phyloP scores from a whole-genome alignment of 208 protist genomes.

The Acanthamoeba rhysodes region DNA sequence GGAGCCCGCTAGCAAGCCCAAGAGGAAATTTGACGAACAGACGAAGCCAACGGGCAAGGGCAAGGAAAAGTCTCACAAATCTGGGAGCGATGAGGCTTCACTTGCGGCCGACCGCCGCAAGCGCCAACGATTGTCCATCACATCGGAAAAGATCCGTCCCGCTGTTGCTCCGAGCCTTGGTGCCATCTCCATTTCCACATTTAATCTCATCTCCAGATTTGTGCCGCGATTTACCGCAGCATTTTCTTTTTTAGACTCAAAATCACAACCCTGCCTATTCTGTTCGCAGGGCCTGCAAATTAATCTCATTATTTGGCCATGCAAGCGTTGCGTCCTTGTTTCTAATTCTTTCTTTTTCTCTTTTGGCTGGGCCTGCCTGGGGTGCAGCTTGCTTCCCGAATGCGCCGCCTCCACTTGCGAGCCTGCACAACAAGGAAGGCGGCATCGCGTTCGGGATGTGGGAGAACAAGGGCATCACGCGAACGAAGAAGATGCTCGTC shows the following conservation, averaged over 20 bases:
- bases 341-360: neutral
- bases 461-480: neutral
- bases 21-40: conserved; percentile 6
- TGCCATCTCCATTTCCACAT: neutral
- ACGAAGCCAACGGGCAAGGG: neutral
- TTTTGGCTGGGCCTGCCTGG: neutral
- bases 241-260: too few relatives aligned
- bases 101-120: neutral
- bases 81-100: neutral
- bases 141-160: neutral
- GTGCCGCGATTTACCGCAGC: neutral
- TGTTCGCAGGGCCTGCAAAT: too few relatives aligned
- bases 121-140: neutral
- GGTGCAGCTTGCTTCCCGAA: conserved; percentile 2
- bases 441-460: conserved; percentile 19
- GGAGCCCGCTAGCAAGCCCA: neutral
- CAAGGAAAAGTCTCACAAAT: neutral
- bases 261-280: too few relatives aligned
- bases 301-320: neutral
- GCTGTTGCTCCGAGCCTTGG: neutral
- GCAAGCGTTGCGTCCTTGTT: too few relatives aligned
- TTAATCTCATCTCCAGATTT: neutral
- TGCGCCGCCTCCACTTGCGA: neutral
- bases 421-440: conserved; percentile 18
- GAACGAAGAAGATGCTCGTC: conserved; percentile 21